Base-by-base conservation (phyloP, 768 basidiomycete genomes). In the Boletus rubropictus region DNA sequence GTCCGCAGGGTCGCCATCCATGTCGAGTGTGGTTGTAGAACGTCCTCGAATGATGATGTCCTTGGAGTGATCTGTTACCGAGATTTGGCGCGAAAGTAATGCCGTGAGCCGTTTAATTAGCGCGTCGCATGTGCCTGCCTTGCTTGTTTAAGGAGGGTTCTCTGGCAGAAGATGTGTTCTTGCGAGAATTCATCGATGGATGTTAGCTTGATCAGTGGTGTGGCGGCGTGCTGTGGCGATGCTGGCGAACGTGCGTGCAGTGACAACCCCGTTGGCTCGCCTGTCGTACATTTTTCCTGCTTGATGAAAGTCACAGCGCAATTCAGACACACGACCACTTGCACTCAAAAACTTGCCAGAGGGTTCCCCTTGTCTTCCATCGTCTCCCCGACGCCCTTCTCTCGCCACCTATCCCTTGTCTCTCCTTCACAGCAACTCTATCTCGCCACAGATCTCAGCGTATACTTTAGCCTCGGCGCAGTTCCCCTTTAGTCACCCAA, bases 211-310 rank as follows among this genome's bases (percentile, higher is more conserved):
- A 32, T 64, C 31, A 55, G 55, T 54, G 49, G 41, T 21, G 36
- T 34, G 39, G 44, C 34, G 40, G 48, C 46, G 46, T 62, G 64
- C 51, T 44, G 64, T 55, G 47, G 29, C 53, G 18, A 45, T 61
- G 58, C 67, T 54, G 65, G 57, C 66, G 69, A 69, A 69, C 68
- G 68, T 69, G 68, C 68, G 70, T 64, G 46, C 46, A 39, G 44
- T 53, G 52, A 56, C 56, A 52, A 55, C 46, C 54, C 51, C 17
- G 56, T 55, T 63, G 54, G 50, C 56, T 62, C 59, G 50, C 27
- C 44, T 55, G 11, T 57, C 41, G 53, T 55, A 55, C 53, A 53
- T 56, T 50, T 56, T 50, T 44, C 38, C 35, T 49, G 46, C 54
- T 53, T 41, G 41, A 56, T 55, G 54, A 29, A 42, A 53, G 33